phyloP scores from a whole-genome alignment of 1,284 basidiomycete genomes.

The Irpex sp. region DNA sequence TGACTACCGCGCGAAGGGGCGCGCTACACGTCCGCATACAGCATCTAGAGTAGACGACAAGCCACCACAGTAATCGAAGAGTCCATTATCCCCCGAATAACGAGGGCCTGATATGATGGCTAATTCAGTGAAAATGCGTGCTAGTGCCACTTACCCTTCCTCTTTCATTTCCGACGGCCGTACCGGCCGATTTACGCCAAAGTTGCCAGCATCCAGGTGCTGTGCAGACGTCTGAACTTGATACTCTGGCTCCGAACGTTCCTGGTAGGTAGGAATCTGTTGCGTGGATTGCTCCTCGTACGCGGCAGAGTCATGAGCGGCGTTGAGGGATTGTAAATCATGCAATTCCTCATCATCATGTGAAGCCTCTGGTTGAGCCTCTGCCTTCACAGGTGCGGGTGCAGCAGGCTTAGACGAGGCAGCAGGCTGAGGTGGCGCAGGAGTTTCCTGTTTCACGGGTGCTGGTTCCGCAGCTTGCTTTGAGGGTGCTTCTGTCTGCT shows the following conservation, averaged over 20 bases:
- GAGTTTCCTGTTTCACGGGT: slow-evolving; percentile 23
- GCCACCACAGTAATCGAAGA: slow-evolving; percentile 14
- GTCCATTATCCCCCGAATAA: neutral
- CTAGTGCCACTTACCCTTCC: slow-evolving; percentile 88
- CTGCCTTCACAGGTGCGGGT: slow-evolving; percentile 25
- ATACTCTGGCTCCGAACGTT: slow-evolving; percentile 59
- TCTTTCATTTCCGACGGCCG: slow-evolving; percentile 97
- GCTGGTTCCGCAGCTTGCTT: slow-evolving; percentile 15
- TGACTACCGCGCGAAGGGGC: slow-evolving; percentile 44
- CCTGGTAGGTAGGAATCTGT: slow-evolving; percentile 82
- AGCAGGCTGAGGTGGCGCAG: slow-evolving; percentile 28
- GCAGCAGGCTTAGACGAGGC: slow-evolving; percentile 30
- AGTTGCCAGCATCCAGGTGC: slow-evolving; percentile 43
- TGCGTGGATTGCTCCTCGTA: slow-evolving; percentile 49
- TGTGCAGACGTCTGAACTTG: slow-evolving; percentile 40
- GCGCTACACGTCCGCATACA: slow-evolving; percentile 37
- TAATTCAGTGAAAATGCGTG: neutral
- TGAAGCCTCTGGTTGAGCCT: slow-evolving; percentile 17
- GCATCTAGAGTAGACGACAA: slow-evolving; percentile 30
- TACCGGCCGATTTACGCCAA: slow-evolving; percentile 67
- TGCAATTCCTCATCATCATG: slow-evolving; percentile 17
- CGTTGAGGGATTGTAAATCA: slow-evolving; percentile 11
- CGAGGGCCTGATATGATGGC: neutral
- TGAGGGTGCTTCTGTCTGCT: slow-evolving; percentile 41
- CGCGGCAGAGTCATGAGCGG: slow-evolving; percentile 24